These are phyloP conservation scores for Fusarium verrucosum DNA, from an alignment of 2,329 filamentous ascomycete species.

Conservation along the genomic window DNA sequence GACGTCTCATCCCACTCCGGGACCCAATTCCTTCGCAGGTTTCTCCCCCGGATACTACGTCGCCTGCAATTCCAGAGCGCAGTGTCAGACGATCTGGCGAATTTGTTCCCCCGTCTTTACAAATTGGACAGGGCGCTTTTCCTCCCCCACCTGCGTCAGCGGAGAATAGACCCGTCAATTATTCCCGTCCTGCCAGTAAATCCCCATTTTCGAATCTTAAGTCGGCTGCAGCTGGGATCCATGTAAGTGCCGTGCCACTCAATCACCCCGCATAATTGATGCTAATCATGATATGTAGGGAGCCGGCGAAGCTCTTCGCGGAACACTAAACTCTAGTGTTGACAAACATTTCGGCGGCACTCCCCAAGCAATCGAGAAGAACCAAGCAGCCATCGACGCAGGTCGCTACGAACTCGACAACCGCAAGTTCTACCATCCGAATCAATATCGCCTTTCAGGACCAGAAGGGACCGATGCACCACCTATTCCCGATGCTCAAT, in stretches of 20 bases:
- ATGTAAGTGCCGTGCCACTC: not conserved
- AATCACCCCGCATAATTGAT: fast-evolving
- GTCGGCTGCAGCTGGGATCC: slow-evolving; percentile 36
- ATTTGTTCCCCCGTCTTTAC: slow-evolving; percentile 5
- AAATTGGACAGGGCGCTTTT: slow-evolving; percentile 7
- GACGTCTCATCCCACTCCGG: slow-evolving; percentile 35
- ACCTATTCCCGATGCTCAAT: not conserved
- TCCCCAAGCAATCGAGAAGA: slow-evolving; percentile 29
- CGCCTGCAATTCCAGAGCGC: slow-evolving; percentile 34
- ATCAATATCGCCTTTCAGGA: slow-evolving; percentile 22
- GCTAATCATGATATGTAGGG: slow-evolving; percentile 22
- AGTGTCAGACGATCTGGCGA: slow-evolving; percentile 9
- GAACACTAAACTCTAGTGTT: slow-evolving; percentile 39
- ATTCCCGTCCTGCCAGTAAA: slow-evolving; percentile 26
- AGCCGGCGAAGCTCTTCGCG: slow-evolving; percentile 40
- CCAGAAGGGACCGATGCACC: slow-evolving; percentile 1
- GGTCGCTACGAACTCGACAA: slow-evolving; percentile 42
- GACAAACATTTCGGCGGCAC: slow-evolving; percentile 32
- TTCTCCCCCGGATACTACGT: slow-evolving; percentile 1
- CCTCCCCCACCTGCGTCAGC: not conserved
- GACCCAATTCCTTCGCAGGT: slow-evolving; percentile 16
- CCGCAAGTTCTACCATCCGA: slow-evolving; percentile 32
- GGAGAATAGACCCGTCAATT: slow-evolving; percentile 7
- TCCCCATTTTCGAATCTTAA: slow-evolving; percentile 41
- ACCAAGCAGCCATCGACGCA: slow-evolving; percentile 38